Percentiles rank a stretch among this genome's conserved stretches.
Conservation (phyloP, 768 basidiomycete species). For the Podaxis rugospora region DNA sequence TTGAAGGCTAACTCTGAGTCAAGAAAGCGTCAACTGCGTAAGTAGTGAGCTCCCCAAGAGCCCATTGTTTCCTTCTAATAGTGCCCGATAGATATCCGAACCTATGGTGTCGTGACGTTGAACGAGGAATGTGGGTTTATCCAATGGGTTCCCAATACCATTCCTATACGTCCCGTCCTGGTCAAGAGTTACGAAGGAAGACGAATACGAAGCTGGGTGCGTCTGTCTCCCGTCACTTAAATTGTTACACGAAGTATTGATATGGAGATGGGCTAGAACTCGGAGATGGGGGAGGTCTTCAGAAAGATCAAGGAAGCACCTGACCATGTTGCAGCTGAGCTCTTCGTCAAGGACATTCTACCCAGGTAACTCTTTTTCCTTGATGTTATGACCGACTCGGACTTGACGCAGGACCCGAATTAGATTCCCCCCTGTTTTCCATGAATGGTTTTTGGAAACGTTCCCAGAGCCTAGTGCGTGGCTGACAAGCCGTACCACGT, state of each 20-base stretch:
- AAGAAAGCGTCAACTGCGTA: slow-evolving; percentile 84
- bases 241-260: background rate
- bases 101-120: slow-evolving; percentile 96
- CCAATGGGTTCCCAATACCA: slow-evolving; percentile 97
- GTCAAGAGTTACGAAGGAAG: slow-evolving; percentile 57
- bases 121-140: slow-evolving; percentile 98
- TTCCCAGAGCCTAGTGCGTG: slow-evolving; percentile 97
- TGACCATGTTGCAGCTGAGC: slow-evolving; percentile 46
- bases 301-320: slow-evolving; percentile 43
- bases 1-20: slow-evolving; percentile 93
- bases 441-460: slow-evolving; percentile 96
- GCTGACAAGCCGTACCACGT: slow-evolving; percentile 84
- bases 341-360: slow-evolving; percentile 54
- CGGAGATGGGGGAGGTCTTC: slow-evolving; percentile 43
- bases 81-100: slow-evolving; percentile 73
- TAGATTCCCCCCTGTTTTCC: slow-evolving; percentile 83
- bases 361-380: slow-evolving; percentile 39
- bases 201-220: slow-evolving; percentile 37
- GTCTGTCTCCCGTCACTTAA: slow-evolving; percentile 3
- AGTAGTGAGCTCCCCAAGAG: slow-evolving; percentile 24
- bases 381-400: background rate
- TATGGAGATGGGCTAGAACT: slow-evolving; percentile 2
- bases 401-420: background rate
- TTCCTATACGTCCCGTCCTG: slow-evolving; percentile 75
- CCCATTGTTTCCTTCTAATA: background rate